phyloP scores from a whole-genome alignment of 2,329 filamentous ascomycete species.

The Aciculosporium take region DNA sequence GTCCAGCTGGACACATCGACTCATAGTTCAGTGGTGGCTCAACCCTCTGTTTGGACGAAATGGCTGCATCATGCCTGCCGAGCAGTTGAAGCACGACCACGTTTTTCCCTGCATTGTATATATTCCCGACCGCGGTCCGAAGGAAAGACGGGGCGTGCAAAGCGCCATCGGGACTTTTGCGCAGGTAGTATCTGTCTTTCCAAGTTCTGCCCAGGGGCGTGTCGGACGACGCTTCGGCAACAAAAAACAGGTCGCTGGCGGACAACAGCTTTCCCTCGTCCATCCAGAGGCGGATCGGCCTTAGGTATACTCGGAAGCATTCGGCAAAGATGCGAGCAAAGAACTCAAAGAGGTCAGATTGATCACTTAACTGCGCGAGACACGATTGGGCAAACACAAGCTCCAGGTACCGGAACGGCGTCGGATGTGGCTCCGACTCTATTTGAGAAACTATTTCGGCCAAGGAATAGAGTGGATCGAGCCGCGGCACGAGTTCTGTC shows the following conservation, averaged over 20 bases:
- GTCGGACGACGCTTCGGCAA: constrained; percentile 43
- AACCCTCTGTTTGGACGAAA: constrained; percentile 14
- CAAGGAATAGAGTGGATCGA: constrained; percentile 44
- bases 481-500: constrained; percentile 37
- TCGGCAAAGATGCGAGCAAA: constrained; percentile 60
- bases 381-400: constrained; percentile 58
- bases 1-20: constrained; percentile 33
- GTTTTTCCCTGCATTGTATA: constrained; percentile 81
- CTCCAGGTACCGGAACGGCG: constrained; percentile 64
- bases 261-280: constrained; percentile 55
- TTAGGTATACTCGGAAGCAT: constrained; percentile 70
- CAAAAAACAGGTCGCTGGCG: constrained; percentile 60
- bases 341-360: constrained; percentile 44
- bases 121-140: constrained; percentile 50
- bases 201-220: constrained; percentile 55
- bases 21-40: constrained; percentile 42
- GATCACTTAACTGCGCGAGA: constrained; percentile 54
- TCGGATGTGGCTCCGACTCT: constrained; percentile 30
- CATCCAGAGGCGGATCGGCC: constrained; percentile 74
- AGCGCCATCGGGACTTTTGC: constrained; percentile 41
- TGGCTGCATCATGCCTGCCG: constrained; percentile 32
- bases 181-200: constrained; percentile 59
- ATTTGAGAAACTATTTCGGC: constrained; percentile 47
- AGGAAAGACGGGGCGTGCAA: constrained; percentile 65
- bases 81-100: constrained; percentile 70